Evolutionary conservation across 768 basidiomycete species (phyloP).

Genomic region (Gloeophyllum trabeum): DNA sequence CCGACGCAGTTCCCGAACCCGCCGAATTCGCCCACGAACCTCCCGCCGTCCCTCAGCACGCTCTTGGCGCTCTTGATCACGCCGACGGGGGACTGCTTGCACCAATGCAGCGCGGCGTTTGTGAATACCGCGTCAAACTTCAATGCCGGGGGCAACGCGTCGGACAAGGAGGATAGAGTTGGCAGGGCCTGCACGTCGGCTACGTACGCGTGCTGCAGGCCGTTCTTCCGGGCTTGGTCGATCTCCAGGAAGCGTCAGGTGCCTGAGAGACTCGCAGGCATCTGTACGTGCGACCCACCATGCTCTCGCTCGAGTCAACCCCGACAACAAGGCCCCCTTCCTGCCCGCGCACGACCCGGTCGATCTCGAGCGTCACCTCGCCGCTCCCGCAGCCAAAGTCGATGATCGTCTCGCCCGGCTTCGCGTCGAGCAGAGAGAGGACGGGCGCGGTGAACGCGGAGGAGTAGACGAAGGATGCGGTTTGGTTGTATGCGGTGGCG

Average conservation of each 20-base stretch:
- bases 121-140: constrained; percentile 71
- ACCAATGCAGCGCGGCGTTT: constrained; percentile 80
- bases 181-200: constrained; percentile 38
- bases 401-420: constrained; percentile 58
- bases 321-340: constrained; percentile 46
- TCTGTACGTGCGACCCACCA: constrained; percentile 35
- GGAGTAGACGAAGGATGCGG: constrained; percentile 63
- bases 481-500: constrained; percentile 47
- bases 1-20: constrained; percentile 66
- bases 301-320: constrained; percentile 57
- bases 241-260: constrained; percentile 27
- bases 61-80: constrained; percentile 51
- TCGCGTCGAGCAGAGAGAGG: constrained; percentile 45
- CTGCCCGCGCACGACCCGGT: constrained; percentile 34
- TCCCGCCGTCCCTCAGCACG: constrained; percentile 57
- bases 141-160: constrained; percentile 18
- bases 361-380: constrained; percentile 54
- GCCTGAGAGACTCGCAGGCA: not conserved
- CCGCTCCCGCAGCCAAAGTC: constrained; percentile 83
- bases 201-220: constrained; percentile 33
- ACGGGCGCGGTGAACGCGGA: constrained; percentile 41
- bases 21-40: constrained; percentile 70
- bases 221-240: constrained; percentile 33
- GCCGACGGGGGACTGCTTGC: constrained; percentile 57
- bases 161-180: constrained; percentile 21